Base-by-base conservation (phyloP, 768 basidiomycete genomes). In the Auricularia auricula-judae region DNA sequence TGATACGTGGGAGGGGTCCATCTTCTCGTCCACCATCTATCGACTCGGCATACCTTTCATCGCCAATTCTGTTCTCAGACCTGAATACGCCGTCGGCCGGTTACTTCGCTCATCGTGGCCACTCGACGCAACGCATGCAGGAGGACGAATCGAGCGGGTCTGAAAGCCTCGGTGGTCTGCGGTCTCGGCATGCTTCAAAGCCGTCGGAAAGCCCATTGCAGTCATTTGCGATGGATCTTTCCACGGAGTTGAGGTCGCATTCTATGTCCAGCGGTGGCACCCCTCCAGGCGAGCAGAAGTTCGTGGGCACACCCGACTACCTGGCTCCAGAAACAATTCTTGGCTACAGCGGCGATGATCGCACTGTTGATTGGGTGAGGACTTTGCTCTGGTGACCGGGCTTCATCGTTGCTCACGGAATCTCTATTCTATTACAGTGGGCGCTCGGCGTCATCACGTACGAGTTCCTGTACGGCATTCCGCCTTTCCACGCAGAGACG, bases 241-340 rank as follows among this genome's bases (percentile, higher is more conserved):
- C 90, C 3, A 92, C 84, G 14, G 89, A 92, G 72, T 77, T 93
- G 43, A 84, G 90, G 34, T 91, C 90, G 36, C 87, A 93, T 75
- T 86, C 86, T 14, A 82, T 79, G 64, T 36, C 74, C 74, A 1
- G 74, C 3, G 77, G 80, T 33, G 80, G 82, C 5, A 89, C 90
- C 2, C 88, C 90, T 21, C 86, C 87, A 18, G 86, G 87, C 18
- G 91, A 93, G 66, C 91, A 93, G 76, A 93, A 93, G 76, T 94
- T 98, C 70, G 96, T 96, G 33, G 96, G 96, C 23, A 99, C 96
- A 3, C 96, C 96, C 3, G 96, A 99, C 74, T 99, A 99, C 74
- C 82, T 98, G 53, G 94, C 95, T 14, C 95, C 95, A 1, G 93
- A 96, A 75, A 93, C 89, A 5, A 96, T 98, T 65, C 84, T 98